A percentile compares a stretch with the other conserved stretches of the same genome.
These are phyloP conservation scores for Escovopsis sp. DNA, from an alignment of 2,329 filamentous ascomycete genomes.

Conservation along the genomic window DNA sequence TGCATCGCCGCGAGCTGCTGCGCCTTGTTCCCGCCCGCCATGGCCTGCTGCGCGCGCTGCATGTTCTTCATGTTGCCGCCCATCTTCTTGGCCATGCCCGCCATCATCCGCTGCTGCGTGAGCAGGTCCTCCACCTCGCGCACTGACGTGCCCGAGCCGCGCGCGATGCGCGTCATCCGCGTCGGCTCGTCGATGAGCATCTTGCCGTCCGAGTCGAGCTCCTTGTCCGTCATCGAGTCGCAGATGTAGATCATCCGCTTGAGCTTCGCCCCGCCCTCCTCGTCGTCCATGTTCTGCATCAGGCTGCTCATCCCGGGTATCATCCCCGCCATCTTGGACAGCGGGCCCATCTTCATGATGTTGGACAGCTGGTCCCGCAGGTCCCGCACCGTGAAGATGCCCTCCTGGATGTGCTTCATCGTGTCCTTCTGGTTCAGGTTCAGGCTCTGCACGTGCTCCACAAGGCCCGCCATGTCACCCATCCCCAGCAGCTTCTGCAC, in stretches of 20 bases:
- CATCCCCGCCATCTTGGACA: slow-evolving; percentile 98
- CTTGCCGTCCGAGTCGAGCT: slow-evolving; percentile 90
- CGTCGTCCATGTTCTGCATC: slow-evolving; percentile 94
- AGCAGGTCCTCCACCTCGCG: slow-evolving; percentile 89
- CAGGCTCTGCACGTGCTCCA: slow-evolving; percentile 91
- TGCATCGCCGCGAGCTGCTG: slow-evolving; percentile 97
- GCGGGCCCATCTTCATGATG: slow-evolving; percentile 98
- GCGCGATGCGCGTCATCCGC: slow-evolving; percentile 81
- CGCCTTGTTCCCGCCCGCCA: slow-evolving; percentile 81
- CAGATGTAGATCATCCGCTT: slow-evolving; percentile 99
- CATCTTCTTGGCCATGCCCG: slow-evolving; percentile 98
- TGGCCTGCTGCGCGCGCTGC: slow-evolving; percentile 80
- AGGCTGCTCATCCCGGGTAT: slow-evolving; percentile 88
- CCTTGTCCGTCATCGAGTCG: slow-evolving; percentile 93
- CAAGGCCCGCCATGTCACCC: slow-evolving; percentile 89
- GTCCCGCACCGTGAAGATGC: slow-evolving; percentile 90
- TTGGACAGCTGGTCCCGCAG: slow-evolving; percentile 90
- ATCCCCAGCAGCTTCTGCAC: slow-evolving; percentile 89
- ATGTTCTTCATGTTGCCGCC: slow-evolving; percentile 96
- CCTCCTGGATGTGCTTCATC: slow-evolving; percentile 96
- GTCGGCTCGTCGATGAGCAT: slow-evolving; percentile 85
- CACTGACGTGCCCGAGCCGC: slow-evolving; percentile 80
- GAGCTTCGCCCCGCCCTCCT: slow-evolving; percentile 83
- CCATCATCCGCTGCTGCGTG: slow-evolving; percentile 99
- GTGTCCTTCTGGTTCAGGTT: slow-evolving; percentile 97